phyloP scores from a whole-genome alignment of 2,329 filamentous ascomycete genomes.

The Ophiostoma ulmi region DNA sequence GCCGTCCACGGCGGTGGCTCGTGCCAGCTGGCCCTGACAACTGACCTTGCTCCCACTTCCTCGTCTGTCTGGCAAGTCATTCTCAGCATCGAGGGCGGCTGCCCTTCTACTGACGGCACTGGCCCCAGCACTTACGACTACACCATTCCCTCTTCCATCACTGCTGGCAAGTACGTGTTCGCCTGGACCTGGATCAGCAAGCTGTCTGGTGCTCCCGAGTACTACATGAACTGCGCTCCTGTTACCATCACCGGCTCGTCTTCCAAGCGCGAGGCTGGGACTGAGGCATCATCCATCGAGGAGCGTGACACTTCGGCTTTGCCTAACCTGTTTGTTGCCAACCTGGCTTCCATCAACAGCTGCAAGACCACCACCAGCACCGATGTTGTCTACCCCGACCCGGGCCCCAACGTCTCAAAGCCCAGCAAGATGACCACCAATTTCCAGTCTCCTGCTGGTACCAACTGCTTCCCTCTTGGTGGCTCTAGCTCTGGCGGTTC shows the following conservation, averaged over 20 bases:
- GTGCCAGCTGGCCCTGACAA: slow-evolving; percentile 33
- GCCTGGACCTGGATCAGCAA: slow-evolving; percentile 60
- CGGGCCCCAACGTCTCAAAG: slow-evolving; percentile 29
- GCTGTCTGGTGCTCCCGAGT: slow-evolving; percentile 54
- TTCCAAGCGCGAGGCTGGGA: slow-evolving; percentile 29
- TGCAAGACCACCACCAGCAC: slow-evolving; percentile 28
- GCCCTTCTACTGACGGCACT: slow-evolving; percentile 30
- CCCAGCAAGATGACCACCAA: slow-evolving; percentile 28
- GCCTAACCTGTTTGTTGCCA: slow-evolving; percentile 56
- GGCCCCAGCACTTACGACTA: slow-evolving; percentile 30
- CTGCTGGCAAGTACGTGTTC: slow-evolving; percentile 44
- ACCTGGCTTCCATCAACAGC: slow-evolving; percentile 37
- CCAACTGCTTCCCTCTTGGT: slow-evolving; percentile 27
- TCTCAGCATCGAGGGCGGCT: slow-evolving; percentile 34
- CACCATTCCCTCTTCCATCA: slow-evolving; percentile 30
- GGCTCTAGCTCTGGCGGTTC: background rate
- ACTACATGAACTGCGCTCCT: slow-evolving; percentile 64
- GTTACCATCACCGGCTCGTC: slow-evolving; percentile 43
- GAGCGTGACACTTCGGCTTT: slow-evolving; percentile 33
- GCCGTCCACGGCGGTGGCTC: slow-evolving; percentile 33
- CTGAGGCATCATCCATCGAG: slow-evolving; percentile 32
- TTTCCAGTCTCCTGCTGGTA: slow-evolving; percentile 24
- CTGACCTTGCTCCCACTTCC: slow-evolving; percentile 27
- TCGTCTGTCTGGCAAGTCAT: slow-evolving; percentile 33
- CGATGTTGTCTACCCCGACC: slow-evolving; percentile 30